Evolutionary conservation across 2,329 filamentous ascomycete genomes (phyloP), one percentile per base, ranked within the genome.

Genomic region (Apiospora rasikravindrae): DNA sequence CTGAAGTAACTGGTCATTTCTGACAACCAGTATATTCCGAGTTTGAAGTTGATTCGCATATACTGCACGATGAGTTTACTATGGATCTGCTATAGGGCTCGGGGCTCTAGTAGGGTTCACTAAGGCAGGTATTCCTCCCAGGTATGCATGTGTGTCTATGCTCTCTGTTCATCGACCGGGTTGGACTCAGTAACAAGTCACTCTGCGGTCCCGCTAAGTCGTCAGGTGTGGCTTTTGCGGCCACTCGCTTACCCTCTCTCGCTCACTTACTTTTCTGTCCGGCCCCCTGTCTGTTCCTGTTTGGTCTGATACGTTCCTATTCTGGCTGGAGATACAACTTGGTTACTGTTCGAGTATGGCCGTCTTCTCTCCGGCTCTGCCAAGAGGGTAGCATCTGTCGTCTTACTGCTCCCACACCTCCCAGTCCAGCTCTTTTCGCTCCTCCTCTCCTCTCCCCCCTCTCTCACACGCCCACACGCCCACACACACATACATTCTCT

Each of bases 1-100:
- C 40, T 64, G 57, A 64, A 64, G 57, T 64, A 64, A 64, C 57
- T 64, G 57, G 33, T 64, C 57, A 64, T 64, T 64, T 64, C 57
- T 64, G 57, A 64, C 57, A 64, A 40, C 57, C 57, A 64, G 57
- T 64, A 64, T 64, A 40, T n/a, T 64, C 57, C 57, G 57, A 40
- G 57, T 64, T n/a, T 64, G 57, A 64, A 13, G 57, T 64, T 64
- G 57, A 64, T 64, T 40, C 57, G 11, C 57, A 13, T 33, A 37
- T 40, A 40, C 29, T 64, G 33, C 29, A 40, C n/a, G 2, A n/a
- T 40, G 33, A 2, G 57, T 64, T 40, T 64, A 64, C 57, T 64
- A 40, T 64, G 57, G 57, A 40, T n/a, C 57, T n/a, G 22, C 57
- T 64, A 64, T 64, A 64, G 57, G 57, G 57, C 33, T 13, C 33